phyloP scores from a whole-genome alignment of 495 filamentous ascomycete species.

The Trichoderma gamsii region DNA sequence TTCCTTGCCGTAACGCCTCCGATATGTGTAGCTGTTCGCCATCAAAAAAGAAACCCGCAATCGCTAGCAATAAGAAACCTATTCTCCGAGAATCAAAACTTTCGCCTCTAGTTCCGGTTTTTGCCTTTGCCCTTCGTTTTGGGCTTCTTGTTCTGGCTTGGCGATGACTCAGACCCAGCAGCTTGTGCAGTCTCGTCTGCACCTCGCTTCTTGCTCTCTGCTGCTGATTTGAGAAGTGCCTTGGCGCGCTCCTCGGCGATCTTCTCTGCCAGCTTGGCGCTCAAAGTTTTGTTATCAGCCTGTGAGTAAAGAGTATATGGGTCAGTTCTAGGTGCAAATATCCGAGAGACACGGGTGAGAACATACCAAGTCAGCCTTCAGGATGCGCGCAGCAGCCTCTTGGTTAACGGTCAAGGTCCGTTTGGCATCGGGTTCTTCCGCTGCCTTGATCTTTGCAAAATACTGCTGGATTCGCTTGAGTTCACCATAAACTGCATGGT shows the following conservation, averaged over 20 bases:
- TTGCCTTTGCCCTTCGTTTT: slow-evolving; percentile 7
- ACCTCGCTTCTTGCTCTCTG: slow-evolving; percentile 34
- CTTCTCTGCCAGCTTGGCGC: slow-evolving; percentile 36
- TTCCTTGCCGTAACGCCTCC: too few relatives aligned
- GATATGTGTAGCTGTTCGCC: too few relatives aligned
- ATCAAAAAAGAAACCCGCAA: too few relatives aligned
- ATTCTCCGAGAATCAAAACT: not conserved
- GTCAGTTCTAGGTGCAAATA: not conserved
- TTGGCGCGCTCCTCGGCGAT: slow-evolving; percentile 43
- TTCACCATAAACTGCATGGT: slow-evolving; percentile 80
- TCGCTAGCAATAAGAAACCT: too few relatives aligned
- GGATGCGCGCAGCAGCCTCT: slow-evolving; percentile 70
- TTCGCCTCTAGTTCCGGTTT: not conserved
- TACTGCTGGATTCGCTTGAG: slow-evolving; percentile 81
- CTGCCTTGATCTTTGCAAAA: slow-evolving; percentile 80
- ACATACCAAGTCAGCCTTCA: slow-evolving; percentile 69
- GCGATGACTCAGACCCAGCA: not conserved
- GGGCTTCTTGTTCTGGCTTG: slow-evolving; percentile 11
- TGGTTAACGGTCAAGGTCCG: slow-evolving; percentile 65
- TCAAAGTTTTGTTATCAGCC: slow-evolving; percentile 35
- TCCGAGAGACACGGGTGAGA: not conserved
- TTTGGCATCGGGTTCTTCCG: slow-evolving; percentile 47
- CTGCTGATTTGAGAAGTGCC: slow-evolving; percentile 29
- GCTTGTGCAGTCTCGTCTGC: slow-evolving; percentile 25
- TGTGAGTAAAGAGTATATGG: slow-evolving; percentile 17